Evolutionary conservation across 2,329 filamentous ascomycete genomes (phyloP), one percentile per base, ranked within the genome.

Genomic region (Fusarium euwallaceae): DNA sequence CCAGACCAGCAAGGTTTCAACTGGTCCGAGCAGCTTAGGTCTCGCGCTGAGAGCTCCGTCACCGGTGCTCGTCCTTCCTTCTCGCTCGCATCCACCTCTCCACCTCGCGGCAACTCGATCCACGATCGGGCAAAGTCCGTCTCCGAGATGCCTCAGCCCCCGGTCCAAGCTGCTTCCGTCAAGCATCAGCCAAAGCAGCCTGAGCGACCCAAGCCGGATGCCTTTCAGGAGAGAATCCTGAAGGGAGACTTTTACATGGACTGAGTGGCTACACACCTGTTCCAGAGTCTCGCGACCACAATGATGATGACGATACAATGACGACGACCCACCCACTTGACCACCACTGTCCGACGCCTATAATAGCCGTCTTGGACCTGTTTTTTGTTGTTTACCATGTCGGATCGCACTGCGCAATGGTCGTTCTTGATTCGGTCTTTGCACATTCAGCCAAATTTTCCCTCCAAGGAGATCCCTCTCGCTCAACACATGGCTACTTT

Each of bases 171-270:
- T 20, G 84, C 87, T 56, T 78, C 85, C 48, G 81, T 84, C 73
- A 86, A 84, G 72, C 72, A 75, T 53, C 69, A 74, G 80, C 85
- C 86, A 9, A 78, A 68, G 66, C 76, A 75, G 43, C 67, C 71
- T 60, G 83, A 87, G 78, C 86, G 88, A 41, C 88, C 88, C 75
- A 97, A 96, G 87, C 95, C 96, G 34, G 97, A 99, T 85, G 93
- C 93, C 73, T 97, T 98, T 86, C 95, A 98, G 84, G 97, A 99
- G 88, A 92, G 97, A 76, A 98, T 99, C 79, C 89, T 99, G 76
- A 97, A 98, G 86, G 97, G 96, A 55, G 97, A 99, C 81, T 98
- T 99, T 80, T 97, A 97, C 86, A 98, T 98, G 95, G 95, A 98
- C 81, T 98, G 88, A 88, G 70, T 48, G 29, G 27, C 48, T 34